Conservation (phyloP, 306 rosid species). For the Hippophae tibetana region DNA sequence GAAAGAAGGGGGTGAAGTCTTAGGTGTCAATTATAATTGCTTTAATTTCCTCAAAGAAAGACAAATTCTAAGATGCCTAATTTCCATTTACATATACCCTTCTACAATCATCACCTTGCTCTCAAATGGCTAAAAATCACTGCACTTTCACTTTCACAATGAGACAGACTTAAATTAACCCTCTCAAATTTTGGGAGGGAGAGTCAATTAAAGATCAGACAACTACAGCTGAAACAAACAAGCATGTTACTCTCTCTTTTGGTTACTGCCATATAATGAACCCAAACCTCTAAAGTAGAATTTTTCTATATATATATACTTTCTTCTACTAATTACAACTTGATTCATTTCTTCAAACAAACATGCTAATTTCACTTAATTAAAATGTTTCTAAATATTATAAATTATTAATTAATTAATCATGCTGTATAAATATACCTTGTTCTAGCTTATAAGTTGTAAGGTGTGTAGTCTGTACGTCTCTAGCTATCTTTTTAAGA, state of each 20-base stretch:
- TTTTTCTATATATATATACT: constrained; percentile 7
- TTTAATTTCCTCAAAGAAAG: constrained; percentile 37
- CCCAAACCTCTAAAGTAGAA: constrained; percentile 38
- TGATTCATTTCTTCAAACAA: too few species aligned
- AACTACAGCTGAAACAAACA: constrained; percentile 59
- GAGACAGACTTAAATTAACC: constrained; percentile 7
- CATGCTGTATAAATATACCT: too few species aligned
- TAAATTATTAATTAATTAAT: too few species aligned
- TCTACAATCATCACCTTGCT: constrained; percentile 35
- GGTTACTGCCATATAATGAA: constrained; percentile 28
- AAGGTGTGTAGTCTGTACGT: too few species aligned
- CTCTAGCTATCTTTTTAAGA: too few species aligned
- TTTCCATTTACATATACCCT: constrained; percentile 41
- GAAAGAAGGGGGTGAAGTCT: constrained; percentile 30
- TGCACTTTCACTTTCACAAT: constrained; percentile 39
- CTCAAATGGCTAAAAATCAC: constrained; percentile 20
- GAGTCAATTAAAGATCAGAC: constrained; percentile 49
- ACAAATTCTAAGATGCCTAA: constrained; percentile 73
- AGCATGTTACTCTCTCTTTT: constrained; percentile 32
- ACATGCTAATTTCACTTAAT: too few species aligned
- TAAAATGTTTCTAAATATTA: too few species aligned
- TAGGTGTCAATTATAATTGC: constrained; percentile 33
- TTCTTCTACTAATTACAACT: too few species aligned
- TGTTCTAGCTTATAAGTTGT: too few species aligned
- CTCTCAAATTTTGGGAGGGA: constrained; percentile 20